Base-by-base conservation (phyloP, 2,329 filamentous ascomycete genomes). In the Fusarium nematophilum region DNA sequence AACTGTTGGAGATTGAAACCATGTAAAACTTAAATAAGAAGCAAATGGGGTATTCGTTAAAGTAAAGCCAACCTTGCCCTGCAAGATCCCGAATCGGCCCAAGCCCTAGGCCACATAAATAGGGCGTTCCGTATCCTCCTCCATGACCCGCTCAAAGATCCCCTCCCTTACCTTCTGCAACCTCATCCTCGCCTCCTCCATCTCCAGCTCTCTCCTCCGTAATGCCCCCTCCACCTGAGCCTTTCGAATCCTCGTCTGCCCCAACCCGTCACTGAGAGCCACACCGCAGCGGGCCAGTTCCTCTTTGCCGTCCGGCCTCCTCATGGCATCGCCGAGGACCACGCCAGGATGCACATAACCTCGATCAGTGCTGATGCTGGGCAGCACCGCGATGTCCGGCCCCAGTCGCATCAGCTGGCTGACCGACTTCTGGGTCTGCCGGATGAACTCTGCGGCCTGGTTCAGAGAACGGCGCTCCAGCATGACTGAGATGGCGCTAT, bases 321-420 rank as follows among this genome's bases (percentile, higher is more conserved):
- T 83, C 3, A 76, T 75, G 73, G 81, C 78, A 53, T 85, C 82
- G 7, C 73, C 74, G 68, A 84, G 75, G 11, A 53, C 45, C 6
- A 54, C 54, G 8, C 49, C 63, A 3, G 59, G 26, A 13, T 62
- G 58, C 48, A 83, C 73, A 48, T 70, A 75, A 1, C 80, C 79
- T 33, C 79, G 74, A 1, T 78, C 76, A 39, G 85, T 79, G 15
- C 70, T 69, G 15, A 83, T 73, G 0, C 53, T 55, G 6, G n/a
- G n/a, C n/a, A 62, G 53, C 7, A 38, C 39, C 14, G 44, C 47
- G 9, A 62, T 54, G 3, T 50, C 59, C 11, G 59, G 40, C 4
- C 53, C 59, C 5, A 62, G 39, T 17, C 34, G 49, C 10, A 62
- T 53, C 14, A 63, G 23, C n/a, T 63, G 59, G 13, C 59, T 59